phyloP scores from a whole-genome alignment of 2,329 filamentous ascomycete species.

The Sporothrix dimorphospora region DNA sequence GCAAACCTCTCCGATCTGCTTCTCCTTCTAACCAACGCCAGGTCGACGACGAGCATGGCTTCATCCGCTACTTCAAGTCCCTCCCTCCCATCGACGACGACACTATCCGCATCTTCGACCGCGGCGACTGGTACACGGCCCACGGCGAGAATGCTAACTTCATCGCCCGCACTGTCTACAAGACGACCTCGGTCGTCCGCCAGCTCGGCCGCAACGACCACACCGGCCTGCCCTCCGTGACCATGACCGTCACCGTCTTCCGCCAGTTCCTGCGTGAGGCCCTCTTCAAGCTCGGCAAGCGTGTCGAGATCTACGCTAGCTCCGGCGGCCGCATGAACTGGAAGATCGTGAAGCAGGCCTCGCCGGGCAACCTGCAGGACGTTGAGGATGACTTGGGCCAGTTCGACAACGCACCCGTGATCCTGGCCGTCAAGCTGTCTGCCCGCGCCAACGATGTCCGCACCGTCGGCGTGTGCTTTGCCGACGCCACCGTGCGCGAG shows the following conservation, averaged over 20 bases:
- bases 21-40: conserved; percentile 40
- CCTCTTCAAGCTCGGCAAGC: conserved; percentile 86
- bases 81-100: conserved; percentile 71
- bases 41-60: conserved; percentile 96
- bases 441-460: conserved; percentile 84
- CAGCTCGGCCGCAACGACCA: conserved; percentile 83
- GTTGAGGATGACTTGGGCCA: conserved; percentile 91
- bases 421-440: conserved; percentile 90
- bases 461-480: conserved; percentile 93
- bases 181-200: conserved; percentile 92
- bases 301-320: conserved; percentile 87
- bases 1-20: background rate
- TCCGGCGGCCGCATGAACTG: conserved; percentile 80
- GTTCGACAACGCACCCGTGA: conserved; percentile 89
- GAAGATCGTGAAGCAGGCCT: conserved; percentile 90
- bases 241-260: conserved; percentile 93
- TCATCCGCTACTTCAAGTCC: conserved; percentile 95
- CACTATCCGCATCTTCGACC: conserved; percentile 88
- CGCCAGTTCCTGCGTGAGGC: conserved; percentile 94
- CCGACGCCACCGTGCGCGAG: conserved; percentile 93
- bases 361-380: conserved; percentile 93
- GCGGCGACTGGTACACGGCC: conserved; percentile 94
- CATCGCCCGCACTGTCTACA: conserved; percentile 87
- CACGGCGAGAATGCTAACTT: conserved; percentile 83
- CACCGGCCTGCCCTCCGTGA: conserved; percentile 88